phyloP scores from a whole-genome alignment of 2,329 filamentous ascomycete species.

The Paraphaeosphaeria minitans region DNA sequence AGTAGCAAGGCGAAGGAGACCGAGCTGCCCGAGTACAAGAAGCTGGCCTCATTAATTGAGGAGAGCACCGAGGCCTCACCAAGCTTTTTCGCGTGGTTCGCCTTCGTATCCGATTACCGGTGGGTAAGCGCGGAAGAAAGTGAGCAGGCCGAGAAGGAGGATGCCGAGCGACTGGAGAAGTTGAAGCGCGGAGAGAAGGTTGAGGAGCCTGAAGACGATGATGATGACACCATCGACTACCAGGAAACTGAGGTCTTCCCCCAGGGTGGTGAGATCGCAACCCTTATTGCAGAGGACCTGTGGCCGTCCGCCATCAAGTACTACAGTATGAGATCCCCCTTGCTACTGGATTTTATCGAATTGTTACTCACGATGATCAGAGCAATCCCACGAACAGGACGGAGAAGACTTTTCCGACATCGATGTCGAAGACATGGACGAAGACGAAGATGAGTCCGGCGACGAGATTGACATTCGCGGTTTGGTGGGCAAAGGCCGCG shows the following conservation, averaged over 20 bases:
- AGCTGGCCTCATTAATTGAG: conserved; percentile 60
- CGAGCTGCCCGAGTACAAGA: conserved; percentile 59
- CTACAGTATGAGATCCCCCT: conserved; percentile 70
- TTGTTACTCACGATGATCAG: conserved; percentile 46
- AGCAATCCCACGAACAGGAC: conserved; percentile 69
- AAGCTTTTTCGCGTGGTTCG: conserved; percentile 91
- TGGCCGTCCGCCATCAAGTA: conserved; percentile 89
- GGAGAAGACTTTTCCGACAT: conserved; percentile 67
- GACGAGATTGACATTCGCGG: conserved; percentile 56
- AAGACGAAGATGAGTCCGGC: conserved; percentile 56
- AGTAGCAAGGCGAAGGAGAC: conserved; percentile 56
- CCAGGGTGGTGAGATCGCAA: conserved; percentile 81
- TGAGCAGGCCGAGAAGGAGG: conserved; percentile 63
- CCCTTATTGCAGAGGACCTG: conserved; percentile 82
- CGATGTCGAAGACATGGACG: conserved; percentile 66
- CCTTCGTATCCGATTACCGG: conserved; percentile 68
- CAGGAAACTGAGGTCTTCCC: conserved; percentile 83
- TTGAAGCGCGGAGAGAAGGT: conserved; percentile 47
- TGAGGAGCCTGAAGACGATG: conserved; percentile 44
- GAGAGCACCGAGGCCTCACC: conserved; percentile 66
- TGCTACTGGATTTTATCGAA: neutral
- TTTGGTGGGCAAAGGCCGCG: conserved; percentile 54
- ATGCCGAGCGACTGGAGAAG: conserved; percentile 62
- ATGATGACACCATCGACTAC: conserved; percentile 64
- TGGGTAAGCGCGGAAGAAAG: conserved; percentile 76